These are phyloP conservation scores for Hyaloscypha bicolor DNA, from an alignment of 495 filamentous ascomycete genomes.

Conservation along the genomic window DNA sequence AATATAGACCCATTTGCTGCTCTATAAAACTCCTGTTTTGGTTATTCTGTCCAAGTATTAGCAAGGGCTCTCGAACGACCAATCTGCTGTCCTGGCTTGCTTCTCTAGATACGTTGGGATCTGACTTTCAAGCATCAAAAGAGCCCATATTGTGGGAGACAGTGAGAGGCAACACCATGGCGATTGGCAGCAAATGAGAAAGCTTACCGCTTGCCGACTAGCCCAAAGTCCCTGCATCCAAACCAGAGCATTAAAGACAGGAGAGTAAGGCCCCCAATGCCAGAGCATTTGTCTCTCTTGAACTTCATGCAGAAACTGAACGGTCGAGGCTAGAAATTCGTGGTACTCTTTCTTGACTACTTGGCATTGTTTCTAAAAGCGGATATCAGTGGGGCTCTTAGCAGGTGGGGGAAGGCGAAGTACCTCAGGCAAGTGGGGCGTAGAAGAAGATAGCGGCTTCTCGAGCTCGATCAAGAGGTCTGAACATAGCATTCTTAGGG, in stretches of 20 bases:
- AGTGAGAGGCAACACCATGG: neutral
- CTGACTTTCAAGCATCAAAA: no score
- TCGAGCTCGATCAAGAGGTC: conserved; percentile 26
- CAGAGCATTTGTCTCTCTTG: conserved; percentile 26
- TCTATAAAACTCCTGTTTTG: conserved; percentile 33
- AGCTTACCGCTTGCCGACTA: conserved; percentile 26
- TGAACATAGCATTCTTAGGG: conserved; percentile 20
- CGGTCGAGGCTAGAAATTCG: conserved; percentile 26
- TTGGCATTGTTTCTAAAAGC: conserved; percentile 14
- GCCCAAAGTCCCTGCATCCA: conserved; percentile 35
- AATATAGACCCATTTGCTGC: conserved; percentile 30
- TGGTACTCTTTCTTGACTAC: conserved; percentile 25
- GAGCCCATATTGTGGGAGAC: neutral
- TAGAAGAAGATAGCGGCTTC: conserved; percentile 17
- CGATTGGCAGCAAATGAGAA: neutral
- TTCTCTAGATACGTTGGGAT: no score
- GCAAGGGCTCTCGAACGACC: neutral
- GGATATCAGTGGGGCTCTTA: neutral
- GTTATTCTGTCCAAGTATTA: conserved; percentile 23
- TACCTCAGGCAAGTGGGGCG: neutral
- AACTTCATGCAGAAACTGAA: conserved; percentile 25
- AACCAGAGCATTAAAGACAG: conserved; percentile 23
- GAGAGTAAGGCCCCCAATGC: conserved; percentile 19
- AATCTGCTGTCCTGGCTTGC: neutral
- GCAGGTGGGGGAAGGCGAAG: neutral